Evolutionary conservation across 345 rosid species (phyloP).

Genomic region (Eutrema japonicum): DNA sequence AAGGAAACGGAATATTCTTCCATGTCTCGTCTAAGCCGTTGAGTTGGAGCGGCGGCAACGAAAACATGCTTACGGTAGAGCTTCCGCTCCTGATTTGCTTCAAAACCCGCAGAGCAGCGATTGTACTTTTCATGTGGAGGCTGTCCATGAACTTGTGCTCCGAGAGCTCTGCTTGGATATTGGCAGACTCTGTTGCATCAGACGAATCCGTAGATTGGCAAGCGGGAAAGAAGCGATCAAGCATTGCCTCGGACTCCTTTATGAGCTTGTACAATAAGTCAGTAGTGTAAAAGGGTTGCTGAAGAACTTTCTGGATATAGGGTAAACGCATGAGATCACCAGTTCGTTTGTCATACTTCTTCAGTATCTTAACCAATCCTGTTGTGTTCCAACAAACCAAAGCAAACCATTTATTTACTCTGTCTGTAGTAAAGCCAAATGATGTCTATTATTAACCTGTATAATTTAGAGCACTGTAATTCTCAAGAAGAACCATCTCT

Average conservation of each 20-base stretch:
- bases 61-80: constrained; percentile 83
- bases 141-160: constrained; percentile 74
- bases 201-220: constrained; percentile 45
- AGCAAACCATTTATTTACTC: not conserved
- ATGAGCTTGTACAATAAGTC: constrained; percentile 84
- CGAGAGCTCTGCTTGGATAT: constrained; percentile 54
- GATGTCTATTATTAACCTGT: constrained; percentile 55
- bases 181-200: constrained; percentile 38
- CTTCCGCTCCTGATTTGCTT: constrained; percentile 82
- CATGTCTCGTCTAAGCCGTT: constrained; percentile 71
- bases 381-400: constrained; percentile 19
- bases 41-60: constrained; percentile 82
- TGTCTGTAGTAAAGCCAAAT: no score
- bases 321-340: constrained; percentile 91
- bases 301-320: constrained; percentile 87
- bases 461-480: constrained; percentile 95
- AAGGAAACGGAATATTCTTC: constrained; percentile 69
- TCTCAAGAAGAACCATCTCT: constrained; percentile 95
- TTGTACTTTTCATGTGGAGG: constrained; percentile 77
- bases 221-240: constrained; percentile 67
- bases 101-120: constrained; percentile 75
- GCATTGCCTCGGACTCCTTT: constrained; percentile 82
- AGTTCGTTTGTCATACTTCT: constrained; percentile 95
- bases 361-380: constrained; percentile 92
- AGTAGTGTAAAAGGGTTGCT: constrained; percentile 90